These are phyloP conservation scores for Phlebiopsis flavidoalba DNA, from an alignment of 768 basidiomycete genomes.

Conservation along the genomic window DNA sequence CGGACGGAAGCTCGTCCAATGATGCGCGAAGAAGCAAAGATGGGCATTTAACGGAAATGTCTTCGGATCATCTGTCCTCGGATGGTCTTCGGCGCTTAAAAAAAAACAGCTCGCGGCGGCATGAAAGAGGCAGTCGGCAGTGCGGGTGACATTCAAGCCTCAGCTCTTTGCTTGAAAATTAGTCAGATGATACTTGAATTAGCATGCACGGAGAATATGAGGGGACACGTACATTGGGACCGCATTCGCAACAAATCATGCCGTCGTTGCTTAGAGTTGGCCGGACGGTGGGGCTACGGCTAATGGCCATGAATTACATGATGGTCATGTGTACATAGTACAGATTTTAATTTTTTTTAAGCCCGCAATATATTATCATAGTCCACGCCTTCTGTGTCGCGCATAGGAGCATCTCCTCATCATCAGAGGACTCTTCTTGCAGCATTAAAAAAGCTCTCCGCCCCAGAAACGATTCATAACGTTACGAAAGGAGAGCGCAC, in stretches of 20 bases:
- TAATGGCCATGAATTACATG: not conserved
- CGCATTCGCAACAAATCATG: not conserved
- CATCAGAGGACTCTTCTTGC: conserved; percentile 32
- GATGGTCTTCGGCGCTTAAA: conserved; percentile 2
- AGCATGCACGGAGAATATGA: not conserved
- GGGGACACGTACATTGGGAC: not conserved
- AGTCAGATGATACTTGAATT: not conserved
- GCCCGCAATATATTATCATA: not conserved
- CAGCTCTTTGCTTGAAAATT: not conserved
- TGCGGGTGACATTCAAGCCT: not conserved
- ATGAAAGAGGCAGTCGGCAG: not conserved
- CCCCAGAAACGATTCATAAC: conserved; percentile 60
- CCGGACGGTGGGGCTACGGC: not conserved
- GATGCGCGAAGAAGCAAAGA: not conserved
- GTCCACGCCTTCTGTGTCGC: conserved; percentile 18
- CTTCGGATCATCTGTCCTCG: not conserved
- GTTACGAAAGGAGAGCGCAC: conserved; percentile 51
- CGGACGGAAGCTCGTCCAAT: not conserved
- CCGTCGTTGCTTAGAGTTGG: not conserved
- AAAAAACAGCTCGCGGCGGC: not conserved
- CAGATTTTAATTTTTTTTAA: not conserved
- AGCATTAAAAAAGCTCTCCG: conserved; percentile 24
- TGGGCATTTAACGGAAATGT: not conserved
- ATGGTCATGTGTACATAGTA: not conserved
- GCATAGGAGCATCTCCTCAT: conserved; percentile 24